Conservation (phyloP, 2,329 filamentous ascomycete species). For the Balansia obtecta region DNA sequence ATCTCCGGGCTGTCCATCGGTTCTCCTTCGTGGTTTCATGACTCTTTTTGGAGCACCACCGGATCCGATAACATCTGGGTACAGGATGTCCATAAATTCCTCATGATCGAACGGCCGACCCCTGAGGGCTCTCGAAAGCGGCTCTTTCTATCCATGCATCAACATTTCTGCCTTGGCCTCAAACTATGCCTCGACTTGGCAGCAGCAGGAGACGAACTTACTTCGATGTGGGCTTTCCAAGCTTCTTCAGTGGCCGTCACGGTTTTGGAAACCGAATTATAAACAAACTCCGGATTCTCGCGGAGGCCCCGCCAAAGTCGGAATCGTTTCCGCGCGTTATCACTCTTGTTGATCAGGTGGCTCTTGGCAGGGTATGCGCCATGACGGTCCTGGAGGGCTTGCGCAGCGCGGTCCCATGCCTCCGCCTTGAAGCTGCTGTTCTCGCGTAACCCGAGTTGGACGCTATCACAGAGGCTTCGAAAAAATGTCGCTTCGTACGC, state of each 20-base stretch:
- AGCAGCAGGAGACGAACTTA: slow-evolving; percentile 18
- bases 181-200: not conserved
- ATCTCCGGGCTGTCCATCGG: slow-evolving; percentile 32
- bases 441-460: slow-evolving; percentile 41
- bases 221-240: slow-evolving; percentile 45
- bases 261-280: slow-evolving; percentile 35
- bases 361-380: slow-evolving; percentile 46
- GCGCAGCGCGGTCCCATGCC: slow-evolving; percentile 45
- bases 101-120: slow-evolving; percentile 48
- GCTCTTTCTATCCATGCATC: slow-evolving; percentile 35
- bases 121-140: slow-evolving; percentile 42
- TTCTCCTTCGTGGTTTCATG: slow-evolving; percentile 40
- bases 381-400: slow-evolving; percentile 41
- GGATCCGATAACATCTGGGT: slow-evolving; percentile 47
- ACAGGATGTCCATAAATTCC: slow-evolving; percentile 47
- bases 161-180: slow-evolving; percentile 3
- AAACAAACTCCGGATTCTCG: slow-evolving; percentile 44
- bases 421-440: slow-evolving; percentile 50
- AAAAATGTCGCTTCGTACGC: slow-evolving; percentile 50
- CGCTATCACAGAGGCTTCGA: slow-evolving; percentile 46
- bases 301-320: slow-evolving; percentile 47
- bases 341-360: slow-evolving; percentile 51
- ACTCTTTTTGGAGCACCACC: slow-evolving; percentile 47
- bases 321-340: slow-evolving; percentile 50
- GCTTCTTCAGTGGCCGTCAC: slow-evolving; percentile 45